Base-by-base conservation (phyloP, 2,329 filamentous ascomycete species). In the Chrysoporthe puriensis region DNA sequence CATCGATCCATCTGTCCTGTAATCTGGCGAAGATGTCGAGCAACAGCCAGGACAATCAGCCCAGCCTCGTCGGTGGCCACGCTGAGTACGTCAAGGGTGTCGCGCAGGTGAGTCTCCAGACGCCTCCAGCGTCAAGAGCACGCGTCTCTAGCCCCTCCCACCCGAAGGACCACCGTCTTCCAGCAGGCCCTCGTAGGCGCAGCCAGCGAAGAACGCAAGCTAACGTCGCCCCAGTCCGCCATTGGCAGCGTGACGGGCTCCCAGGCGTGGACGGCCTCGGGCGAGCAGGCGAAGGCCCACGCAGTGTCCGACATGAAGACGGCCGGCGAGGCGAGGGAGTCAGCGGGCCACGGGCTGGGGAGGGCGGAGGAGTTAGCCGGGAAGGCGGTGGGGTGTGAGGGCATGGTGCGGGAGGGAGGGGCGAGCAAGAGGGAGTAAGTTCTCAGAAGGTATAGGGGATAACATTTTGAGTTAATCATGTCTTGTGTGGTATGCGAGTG, bases 51-150 rank as follows among this genome's bases (percentile, higher is more conserved):
- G 71, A 76, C 50, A 76, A 82, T 69, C 80, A 87, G 69, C 86
- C 89, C 26, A 84, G 88, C 57, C 87, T 92, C 71, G 74, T 91
- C 56, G 81, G 84, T 68, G 84, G 85, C 54, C 90, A 92, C 75
- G 88, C 83, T 43, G 86, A 91, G 74, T 92, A 91, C 73, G 83
- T 87, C 73, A 92, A 91, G 74, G 90, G 90, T 63, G 87, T 87
- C 7, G 85, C 87, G 66, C 88, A 90, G 80, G 90, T 89, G 77
- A 66, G 78, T 74, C 36, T 32, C 9, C 44, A 42, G 52, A 40
- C 34, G n/a, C 58, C 14, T n/a, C 6, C 4, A 44, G n/a, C 11
- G 40, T 54, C 50, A 34, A 3, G 3, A 4, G 32, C 8, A 62
- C 3, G 4, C 7, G 13, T 16, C 21, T 43, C 36, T 4, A 18